These are phyloP conservation scores for Termitomyces sp. DNA, from an alignment of 768 basidiomycete species.

Conservation along the genomic window DNA sequence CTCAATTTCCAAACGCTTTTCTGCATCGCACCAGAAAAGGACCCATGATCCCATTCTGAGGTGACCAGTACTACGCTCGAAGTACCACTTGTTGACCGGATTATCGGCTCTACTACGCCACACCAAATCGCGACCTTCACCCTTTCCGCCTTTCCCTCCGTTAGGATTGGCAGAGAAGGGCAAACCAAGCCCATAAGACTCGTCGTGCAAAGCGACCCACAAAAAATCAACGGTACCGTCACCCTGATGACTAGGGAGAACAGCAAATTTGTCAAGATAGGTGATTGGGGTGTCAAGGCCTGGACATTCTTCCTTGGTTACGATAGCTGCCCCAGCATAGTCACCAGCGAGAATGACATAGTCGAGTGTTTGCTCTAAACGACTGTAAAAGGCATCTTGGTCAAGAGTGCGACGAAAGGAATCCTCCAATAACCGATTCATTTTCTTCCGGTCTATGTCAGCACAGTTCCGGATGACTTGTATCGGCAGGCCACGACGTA, in stretches of 20 bases:
- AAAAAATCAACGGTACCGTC: constrained; percentile 99
- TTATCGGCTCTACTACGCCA: constrained; percentile 94
- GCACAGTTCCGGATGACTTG: constrained; percentile 68
- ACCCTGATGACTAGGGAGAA: constrained; percentile 91
- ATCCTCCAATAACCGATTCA: constrained; percentile 82
- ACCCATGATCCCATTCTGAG: constrained; percentile 84
- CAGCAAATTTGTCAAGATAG: constrained; percentile 98
- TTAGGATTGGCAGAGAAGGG: constrained; percentile 94
- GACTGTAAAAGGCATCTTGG: constrained; percentile 69
- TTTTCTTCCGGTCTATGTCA: constrained; percentile 72
- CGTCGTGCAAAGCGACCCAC: constrained; percentile 98
- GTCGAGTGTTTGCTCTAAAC: constrained; percentile 76
- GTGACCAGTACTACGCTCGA: constrained; percentile 92
- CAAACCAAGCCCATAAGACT: constrained; percentile 94
- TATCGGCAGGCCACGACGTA: constrained; percentile 86
- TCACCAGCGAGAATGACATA: constrained; percentile 94
- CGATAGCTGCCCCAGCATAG: constrained; percentile 92
- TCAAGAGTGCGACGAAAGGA: constrained; percentile 80
- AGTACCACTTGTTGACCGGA: constrained; percentile 99
- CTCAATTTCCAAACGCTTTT: constrained; percentile 74
- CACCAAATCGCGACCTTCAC: constrained; percentile 90
- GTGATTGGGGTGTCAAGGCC: constrained; percentile 52
- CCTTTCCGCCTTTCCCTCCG: constrained; percentile 85
- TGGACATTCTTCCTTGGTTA: constrained; percentile 62
- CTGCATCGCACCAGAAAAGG: constrained; percentile 98